These are phyloP conservation scores for Curvularia verruculosa DNA, from an alignment of 2,329 filamentous ascomycete species.

Conservation along the genomic window DNA sequence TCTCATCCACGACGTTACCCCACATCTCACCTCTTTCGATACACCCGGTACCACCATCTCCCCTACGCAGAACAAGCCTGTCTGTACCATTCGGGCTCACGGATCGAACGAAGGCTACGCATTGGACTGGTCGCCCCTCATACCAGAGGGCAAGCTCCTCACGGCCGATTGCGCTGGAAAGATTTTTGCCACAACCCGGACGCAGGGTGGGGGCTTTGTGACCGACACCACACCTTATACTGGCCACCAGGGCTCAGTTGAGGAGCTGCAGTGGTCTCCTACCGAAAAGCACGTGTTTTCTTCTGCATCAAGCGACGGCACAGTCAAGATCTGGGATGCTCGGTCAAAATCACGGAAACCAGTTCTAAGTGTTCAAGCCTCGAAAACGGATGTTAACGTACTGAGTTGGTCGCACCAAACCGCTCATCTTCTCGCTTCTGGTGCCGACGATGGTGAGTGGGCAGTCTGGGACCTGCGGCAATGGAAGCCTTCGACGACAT, in stretches of 20 bases:
- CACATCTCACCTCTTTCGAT: slow-evolving; percentile 88
- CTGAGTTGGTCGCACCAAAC: slow-evolving; percentile 94
- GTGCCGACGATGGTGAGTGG: slow-evolving; percentile 92
- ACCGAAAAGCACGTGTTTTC: slow-evolving; percentile 92
- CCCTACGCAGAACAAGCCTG: slow-evolving; percentile 83
- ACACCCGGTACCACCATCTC: slow-evolving; percentile 81
- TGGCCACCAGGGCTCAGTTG: slow-evolving; percentile 83
- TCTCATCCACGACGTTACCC: slow-evolving; percentile 91
- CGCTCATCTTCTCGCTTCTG: slow-evolving; percentile 85
- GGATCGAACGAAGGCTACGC: slow-evolving; percentile 88
- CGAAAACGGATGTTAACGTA: slow-evolving; percentile 88
- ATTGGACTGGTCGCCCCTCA: slow-evolving; percentile 90
- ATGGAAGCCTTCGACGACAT: slow-evolving; percentile 74
- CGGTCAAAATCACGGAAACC: slow-evolving; percentile 86
- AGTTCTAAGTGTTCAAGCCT: slow-evolving; percentile 86
- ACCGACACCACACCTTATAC: slow-evolving; percentile 84
- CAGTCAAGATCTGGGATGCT: slow-evolving; percentile 94
- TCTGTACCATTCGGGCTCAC: slow-evolving; percentile 87
- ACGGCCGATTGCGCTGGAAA: slow-evolving; percentile 90
- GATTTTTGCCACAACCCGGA: slow-evolving; percentile 87
- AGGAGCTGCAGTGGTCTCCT: slow-evolving; percentile 97
- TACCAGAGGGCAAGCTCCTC: slow-evolving; percentile 81
- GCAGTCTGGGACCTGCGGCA: slow-evolving; percentile 94
- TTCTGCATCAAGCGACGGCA: slow-evolving; percentile 91
- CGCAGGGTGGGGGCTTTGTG: slow-evolving; percentile 85